Percentiles rank a stretch among this genome's conserved stretches.
Evolutionary conservation across 2,329 filamentous ascomycete genomes (phyloP).

Genomic region (Penicillium oxalicum): DNA sequence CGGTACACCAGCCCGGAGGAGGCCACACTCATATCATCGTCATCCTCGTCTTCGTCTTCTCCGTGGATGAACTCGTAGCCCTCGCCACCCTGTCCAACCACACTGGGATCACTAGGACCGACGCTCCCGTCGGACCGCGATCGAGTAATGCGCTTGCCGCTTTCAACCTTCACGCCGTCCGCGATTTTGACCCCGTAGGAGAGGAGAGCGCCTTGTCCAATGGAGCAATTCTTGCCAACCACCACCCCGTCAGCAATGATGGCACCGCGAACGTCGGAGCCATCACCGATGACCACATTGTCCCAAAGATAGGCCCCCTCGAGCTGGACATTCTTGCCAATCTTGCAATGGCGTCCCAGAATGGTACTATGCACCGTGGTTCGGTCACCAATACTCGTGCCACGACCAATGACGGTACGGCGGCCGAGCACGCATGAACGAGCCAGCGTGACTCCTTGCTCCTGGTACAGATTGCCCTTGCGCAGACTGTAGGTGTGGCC

Average conservation of each 20-base stretch:
- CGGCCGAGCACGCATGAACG: constrained; percentile 64
- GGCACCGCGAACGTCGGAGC: constrained; percentile 61
- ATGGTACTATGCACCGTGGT: constrained; percentile 68
- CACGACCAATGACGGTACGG: constrained; percentile 68
- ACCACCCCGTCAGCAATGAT: constrained; percentile 68
- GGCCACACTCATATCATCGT: constrained; percentile 59
- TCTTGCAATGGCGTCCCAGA: constrained; percentile 76
- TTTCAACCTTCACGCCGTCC: constrained; percentile 48
- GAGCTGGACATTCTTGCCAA: constrained; percentile 77
- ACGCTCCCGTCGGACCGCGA: constrained; percentile 41
- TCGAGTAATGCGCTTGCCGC: constrained; percentile 40
- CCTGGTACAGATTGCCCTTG: constrained; percentile 67
- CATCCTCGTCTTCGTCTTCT: constrained; percentile 61
- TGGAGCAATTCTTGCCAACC: constrained; percentile 63
- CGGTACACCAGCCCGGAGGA: constrained; percentile 46
- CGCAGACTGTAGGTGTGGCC: constrained; percentile 69
- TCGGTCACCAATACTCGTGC: constrained; percentile 67
- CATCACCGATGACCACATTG: constrained; percentile 69
- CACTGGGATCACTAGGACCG: constrained; percentile 42
- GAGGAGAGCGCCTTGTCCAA: constrained; percentile 69
- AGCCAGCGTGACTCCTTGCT: constrained; percentile 68
- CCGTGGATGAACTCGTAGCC: constrained; percentile 61
- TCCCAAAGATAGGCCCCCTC: constrained; percentile 85
- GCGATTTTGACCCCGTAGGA: constrained; percentile 71
- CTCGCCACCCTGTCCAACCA: constrained; percentile 55